Base-by-base conservation (phyloP, 768 basidiomycete genomes). In the Serendipita sp. region DNA sequence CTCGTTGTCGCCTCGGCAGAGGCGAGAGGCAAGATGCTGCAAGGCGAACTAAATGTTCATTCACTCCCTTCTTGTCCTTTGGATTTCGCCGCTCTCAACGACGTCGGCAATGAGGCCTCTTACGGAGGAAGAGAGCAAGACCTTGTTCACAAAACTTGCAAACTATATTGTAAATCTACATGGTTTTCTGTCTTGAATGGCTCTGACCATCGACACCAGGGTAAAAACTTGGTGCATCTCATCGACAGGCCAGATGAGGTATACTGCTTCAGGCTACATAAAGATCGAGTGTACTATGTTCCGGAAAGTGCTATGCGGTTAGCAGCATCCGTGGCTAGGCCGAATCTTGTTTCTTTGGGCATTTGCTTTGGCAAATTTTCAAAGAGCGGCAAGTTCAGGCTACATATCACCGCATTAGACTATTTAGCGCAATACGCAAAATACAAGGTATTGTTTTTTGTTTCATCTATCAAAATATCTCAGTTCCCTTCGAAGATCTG, bases 311-410 rank as follows among this genome's bases (percentile, higher is more conserved):
- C 91, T 6, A 95, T 98, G 85, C 88, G 91, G 60, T 80, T 95
- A 27, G 86, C 86, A 58, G 92, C 92, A 62, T 94, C 91, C 0
- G 83, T 98, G 62, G 93, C 95, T 23, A 82, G 95, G 53, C 87
- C 88, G 36, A 96, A 92, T 71, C 85, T 99, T 65, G 79, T 97
- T 73, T 88, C 86, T 65, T 79, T 98, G 23, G 96, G 96, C 45
- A 97, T 93, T 67, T 98, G 94, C 76, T 87, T 98, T 67, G 96
- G 96, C 67, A 98, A 96, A 73, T 99, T 98, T 77, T 88, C 84
- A 72, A 98, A 97, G 79, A 84, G 85, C 62, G 93, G 93, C 65
- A 98, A 97, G 73, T 99, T 99, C 80, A 95, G 93, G 78, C 78
- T 99, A 66, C 93, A 97, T 68, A 84, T 99, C 69, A 97, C 95